A percentile compares a stretch with the other conserved stretches of the same genome.
Evolutionary conservation across 768 basidiomycete genomes (phyloP).

Genomic region (Suillus paluster): DNA sequence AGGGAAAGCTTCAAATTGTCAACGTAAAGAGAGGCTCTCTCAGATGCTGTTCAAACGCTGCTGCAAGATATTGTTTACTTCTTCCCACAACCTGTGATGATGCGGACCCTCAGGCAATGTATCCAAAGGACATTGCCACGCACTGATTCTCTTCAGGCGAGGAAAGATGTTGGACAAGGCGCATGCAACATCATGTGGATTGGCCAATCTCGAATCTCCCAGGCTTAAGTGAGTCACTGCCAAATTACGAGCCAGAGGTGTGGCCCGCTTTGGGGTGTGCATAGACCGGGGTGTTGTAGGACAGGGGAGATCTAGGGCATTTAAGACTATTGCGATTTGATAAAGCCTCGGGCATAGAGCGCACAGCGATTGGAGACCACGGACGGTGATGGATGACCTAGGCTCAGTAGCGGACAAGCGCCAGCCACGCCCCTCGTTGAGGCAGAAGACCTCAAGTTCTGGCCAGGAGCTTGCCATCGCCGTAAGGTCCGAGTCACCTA

Average conservation of each 20-base stretch:
- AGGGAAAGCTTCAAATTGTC: too few species aligned
- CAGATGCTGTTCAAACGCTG: not conserved
- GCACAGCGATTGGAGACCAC: conserved; percentile 2
- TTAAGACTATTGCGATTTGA: conserved; percentile 1
- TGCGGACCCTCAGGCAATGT: not conserved
- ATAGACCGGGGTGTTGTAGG: not conserved
- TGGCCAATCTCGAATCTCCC: conserved; percentile 1
- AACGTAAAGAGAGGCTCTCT: too few species aligned
- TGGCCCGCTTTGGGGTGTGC: not conserved
- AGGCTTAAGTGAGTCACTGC: conserved; percentile 1
- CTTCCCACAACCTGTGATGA: conserved; percentile 1
- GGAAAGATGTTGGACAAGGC: conserved; percentile 5
- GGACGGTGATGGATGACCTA: conserved; percentile 1
- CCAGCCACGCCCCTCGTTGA: conserved; percentile 5
- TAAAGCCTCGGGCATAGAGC: conserved; percentile 4
- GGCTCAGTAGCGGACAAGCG: not conserved
- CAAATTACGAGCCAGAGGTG: not conserved
- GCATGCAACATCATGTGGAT: not conserved
- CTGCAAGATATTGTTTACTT: conserved; percentile 1
- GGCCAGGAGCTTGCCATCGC: conserved; percentile 7
- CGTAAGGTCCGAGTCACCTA: conserved; percentile 3
- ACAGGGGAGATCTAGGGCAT: not conserved
- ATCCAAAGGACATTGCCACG: conserved; percentile 2
- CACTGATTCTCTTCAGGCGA: conserved; percentile 1
- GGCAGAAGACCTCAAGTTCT: conserved; percentile 3